Evolutionary conservation across 805 yeast genomes (phyloP).

Genomic region (Schwanniomyces yamadae): DNA sequence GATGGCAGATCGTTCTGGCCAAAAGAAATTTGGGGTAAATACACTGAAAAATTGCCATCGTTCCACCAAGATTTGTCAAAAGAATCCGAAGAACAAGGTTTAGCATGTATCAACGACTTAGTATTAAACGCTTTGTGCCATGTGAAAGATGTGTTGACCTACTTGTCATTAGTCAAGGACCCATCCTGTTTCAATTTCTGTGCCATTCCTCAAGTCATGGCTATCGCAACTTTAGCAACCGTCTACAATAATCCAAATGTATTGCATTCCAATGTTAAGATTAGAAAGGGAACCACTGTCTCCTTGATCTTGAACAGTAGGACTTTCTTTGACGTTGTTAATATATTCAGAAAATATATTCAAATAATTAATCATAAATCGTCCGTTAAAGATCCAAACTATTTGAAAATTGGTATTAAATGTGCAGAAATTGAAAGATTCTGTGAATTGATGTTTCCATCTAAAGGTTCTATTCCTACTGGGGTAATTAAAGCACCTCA

Average conservation of each 20-base stretch:
- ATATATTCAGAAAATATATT: conserved; percentile 72
- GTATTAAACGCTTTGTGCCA: conserved; percentile 78
- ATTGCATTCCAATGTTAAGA: conserved; percentile 72
- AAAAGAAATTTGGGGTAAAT: conserved; percentile 83
- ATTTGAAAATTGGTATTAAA: conserved; percentile 74
- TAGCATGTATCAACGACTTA: conserved; percentile 77
- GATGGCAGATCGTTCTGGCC: conserved; percentile 98
- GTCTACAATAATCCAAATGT: conserved; percentile 80
- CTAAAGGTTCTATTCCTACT: conserved; percentile 49
- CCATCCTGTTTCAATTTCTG: conserved; percentile 86
- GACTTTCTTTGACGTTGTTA: conserved; percentile 71
- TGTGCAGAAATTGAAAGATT: conserved; percentile 89
- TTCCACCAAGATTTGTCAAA: conserved; percentile 43
- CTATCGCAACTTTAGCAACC: conserved; percentile 87
- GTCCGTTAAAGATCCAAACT: conserved; percentile 80
- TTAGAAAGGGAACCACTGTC: conserved; percentile 87
- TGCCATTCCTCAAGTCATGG: conserved; percentile 99
- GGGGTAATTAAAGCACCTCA: conserved; percentile 43
- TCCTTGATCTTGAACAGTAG: conserved; percentile 70
- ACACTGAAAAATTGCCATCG: conserved; percentile 62
- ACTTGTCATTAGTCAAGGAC: conserved; percentile 74
- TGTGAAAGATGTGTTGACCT: conserved; percentile 71
- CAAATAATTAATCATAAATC: conserved; percentile 77
- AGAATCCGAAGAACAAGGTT: conserved; percentile 54
- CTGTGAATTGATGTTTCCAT: conserved; percentile 74